A percentile compares a stretch with the other conserved stretches of the same genome.
These are phyloP conservation scores for Chlorella sorokiniana DNA, from an alignment of 139 green algal genomes.

Conservation along the genomic window DNA sequence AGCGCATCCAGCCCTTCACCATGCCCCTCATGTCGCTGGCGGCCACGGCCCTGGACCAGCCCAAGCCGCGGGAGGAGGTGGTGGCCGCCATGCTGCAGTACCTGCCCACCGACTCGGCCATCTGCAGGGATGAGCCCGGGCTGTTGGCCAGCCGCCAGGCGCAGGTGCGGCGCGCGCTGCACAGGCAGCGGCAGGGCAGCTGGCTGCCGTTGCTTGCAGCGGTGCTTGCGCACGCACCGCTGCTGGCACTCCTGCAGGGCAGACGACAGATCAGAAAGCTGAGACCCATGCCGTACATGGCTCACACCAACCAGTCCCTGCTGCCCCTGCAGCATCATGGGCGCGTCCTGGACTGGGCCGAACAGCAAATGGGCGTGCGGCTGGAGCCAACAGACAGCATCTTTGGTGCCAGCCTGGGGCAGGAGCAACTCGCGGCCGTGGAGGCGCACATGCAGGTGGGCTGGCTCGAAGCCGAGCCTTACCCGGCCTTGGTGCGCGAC, in stretches of 20 bases:
- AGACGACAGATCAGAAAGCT: too few relatives aligned
- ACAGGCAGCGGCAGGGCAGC: too few relatives aligned
- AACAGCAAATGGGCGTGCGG: conserved; percentile 54
- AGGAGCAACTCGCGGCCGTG: conserved; percentile 44
- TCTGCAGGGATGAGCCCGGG: conserved; percentile 64
- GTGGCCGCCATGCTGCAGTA: conserved; percentile 84
- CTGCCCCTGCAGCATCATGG: conserved; percentile 54
- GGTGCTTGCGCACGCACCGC: too few relatives aligned
- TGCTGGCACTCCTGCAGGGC: too few relatives aligned
- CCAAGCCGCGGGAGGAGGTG: conserved; percentile 64
- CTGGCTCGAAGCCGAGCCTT: not conserved
- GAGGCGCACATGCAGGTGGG: conserved; percentile 40
- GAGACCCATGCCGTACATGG: not conserved
- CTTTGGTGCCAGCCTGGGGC: conserved; percentile 60
- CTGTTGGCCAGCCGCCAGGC: conserved; percentile 43
- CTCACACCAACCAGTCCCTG: not conserved
- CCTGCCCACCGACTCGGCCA: conserved; percentile 82
- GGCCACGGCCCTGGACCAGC: conserved; percentile 91
- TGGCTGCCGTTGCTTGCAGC: too few relatives aligned
- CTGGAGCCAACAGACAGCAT: conserved; percentile 64
- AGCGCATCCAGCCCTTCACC: conserved; percentile 73
- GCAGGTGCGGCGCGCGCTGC: conserved; percentile 30
- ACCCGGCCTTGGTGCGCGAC: too few relatives aligned
- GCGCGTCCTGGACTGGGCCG: conserved; percentile 71
- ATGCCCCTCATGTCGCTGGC: conserved; percentile 95